Base-by-base conservation (phyloP, 2,329 filamentous ascomycete species). In the Aspergillus fumigatiaffinis region DNA sequence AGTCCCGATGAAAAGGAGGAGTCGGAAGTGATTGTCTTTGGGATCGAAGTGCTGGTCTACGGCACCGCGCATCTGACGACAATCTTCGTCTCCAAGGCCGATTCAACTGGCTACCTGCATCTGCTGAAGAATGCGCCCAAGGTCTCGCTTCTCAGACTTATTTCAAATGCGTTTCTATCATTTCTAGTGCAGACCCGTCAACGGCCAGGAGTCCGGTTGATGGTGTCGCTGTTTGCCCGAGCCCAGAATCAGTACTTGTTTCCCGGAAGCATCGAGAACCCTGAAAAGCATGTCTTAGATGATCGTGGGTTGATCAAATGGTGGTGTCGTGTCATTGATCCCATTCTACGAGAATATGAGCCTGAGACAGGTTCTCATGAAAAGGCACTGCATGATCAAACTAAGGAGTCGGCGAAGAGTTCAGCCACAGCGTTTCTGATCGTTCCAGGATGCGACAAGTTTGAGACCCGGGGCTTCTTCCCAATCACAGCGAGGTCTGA, bases 181-280 rank as follows among this genome's bases (percentile, higher is more conserved):
- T 90, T 89, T 75, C 80, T 99, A 0, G 81, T 94, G 26, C 82
- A 85, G 48, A 81, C 85, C 52, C 82, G 87, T 51, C 83, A 85
- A 60, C 83, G 90, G 46, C 80, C 81, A 29, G 83, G 83, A 49
- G 83, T 86, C 50, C 87, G 87, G 65, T 82, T 91, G 41, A 84
- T 96, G 12, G 80, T 99, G 28, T 97, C 91, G 54, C 82, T 99
- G 3, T 99, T 99, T 71, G 95, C 94, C 0, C 84, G 94, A 58
- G 87, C 94, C 0, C 94, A 97, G 71, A 87, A 88, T 52, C 94
- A 97, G 69, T 99, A 99, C 66, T 83, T 99, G 14, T 99, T 97
- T 70, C 92, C 94, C 0, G 91, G 91, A 0, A 97, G 93, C 68
- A 85, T 92, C 42, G 87, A 96, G 59, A 93, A 97, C 71, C 74